Conservation (phyloP, 2,329 filamentous ascomycete genomes). For the Epichloe aotearoae region DNA sequence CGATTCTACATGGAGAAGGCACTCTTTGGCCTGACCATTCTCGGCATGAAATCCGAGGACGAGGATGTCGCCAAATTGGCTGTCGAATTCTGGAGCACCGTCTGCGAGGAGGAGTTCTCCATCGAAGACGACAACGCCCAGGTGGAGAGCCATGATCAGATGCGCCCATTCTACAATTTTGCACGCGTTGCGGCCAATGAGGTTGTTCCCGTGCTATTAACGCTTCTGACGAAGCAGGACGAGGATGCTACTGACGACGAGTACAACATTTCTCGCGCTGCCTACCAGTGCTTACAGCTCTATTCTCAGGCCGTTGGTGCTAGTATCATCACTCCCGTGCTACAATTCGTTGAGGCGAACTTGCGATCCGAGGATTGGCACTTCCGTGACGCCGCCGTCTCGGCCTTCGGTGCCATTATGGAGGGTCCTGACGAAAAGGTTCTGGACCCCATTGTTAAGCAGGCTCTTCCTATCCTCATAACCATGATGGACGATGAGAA, state of each 20-base stretch:
- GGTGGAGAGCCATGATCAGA: constrained; percentile 64
- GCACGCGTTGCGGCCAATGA: constrained; percentile 84
- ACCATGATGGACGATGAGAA: constrained; percentile 81
- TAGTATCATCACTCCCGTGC: constrained; percentile 72
- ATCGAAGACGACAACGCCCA: constrained; percentile 91
- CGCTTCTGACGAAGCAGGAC: constrained; percentile 88
- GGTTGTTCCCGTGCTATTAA: constrained; percentile 82
- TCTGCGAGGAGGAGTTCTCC: constrained; percentile 94
- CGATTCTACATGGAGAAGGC: constrained; percentile 99
- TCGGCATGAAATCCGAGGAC: constrained; percentile 96
- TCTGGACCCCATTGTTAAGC: constrained; percentile 87
- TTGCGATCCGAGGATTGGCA: constrained; percentile 90
- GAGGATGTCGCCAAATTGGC: constrained; percentile 97
- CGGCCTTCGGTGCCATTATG: constrained; percentile 97
- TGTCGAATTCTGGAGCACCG: constrained; percentile 99
- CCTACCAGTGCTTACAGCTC: constrained; percentile 92
- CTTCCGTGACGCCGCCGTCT: constrained; percentile 85
- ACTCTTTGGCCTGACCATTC: constrained; percentile 88
- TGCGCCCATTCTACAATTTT: constrained; percentile 92
- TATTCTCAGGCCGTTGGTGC: constrained; percentile 86
- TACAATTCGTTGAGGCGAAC: constrained; percentile 84
- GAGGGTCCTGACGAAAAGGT: constrained; percentile 91
- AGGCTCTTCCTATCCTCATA: constrained; percentile 83
- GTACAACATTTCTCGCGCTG: constrained; percentile 89
- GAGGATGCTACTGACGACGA: constrained; percentile 95